Base-by-base conservation (phyloP, 768 basidiomycete genomes). In the Daedalea quercina region DNA sequence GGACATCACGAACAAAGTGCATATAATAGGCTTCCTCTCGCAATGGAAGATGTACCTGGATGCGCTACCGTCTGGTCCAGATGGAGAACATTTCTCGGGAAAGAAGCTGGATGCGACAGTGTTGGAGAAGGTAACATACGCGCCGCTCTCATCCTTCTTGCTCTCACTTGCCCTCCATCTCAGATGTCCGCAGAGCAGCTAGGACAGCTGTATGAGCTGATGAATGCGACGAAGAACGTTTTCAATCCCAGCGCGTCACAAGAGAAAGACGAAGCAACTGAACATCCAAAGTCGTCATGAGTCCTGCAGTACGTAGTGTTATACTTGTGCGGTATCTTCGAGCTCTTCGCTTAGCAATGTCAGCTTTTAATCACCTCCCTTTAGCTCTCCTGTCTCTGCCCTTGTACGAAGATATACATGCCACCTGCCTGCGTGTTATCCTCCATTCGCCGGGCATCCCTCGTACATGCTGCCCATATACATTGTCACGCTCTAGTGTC, bases 31-130 rank as follows among this genome's bases (percentile, higher is more conserved):
- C 2, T 99, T 99, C 65, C 75, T 98, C 9, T 86, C 87, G 2
- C 90, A 97, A 63, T 99, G 95, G 95, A 96, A 95, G 68, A 67
- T 80, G 53, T 98, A 99, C 68, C 76, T 97, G 52, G 91, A 95
- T 60, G 69, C 80, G 54, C 66, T 87, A 31, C 83, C 82, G 12
- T 69, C 61, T 24, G 77, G 74, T 13, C 63, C 70, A 4, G 73
- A 77, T 33, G 70, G 65, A 2, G 65, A 70, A 50, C 63, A 60
- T 31, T 91, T 87, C 61, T 62, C 62, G 26, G 87, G 87, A 28
- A 84, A 79, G 66, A 85, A 70, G 54, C 69, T 94, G 34, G 88
- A 93, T 65, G 66, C 81, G 9, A 82, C 80, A 1, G 63, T 81
- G 23, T 80, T 90, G 57, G 90, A 92, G 65, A 90, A 89, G 80